Percentiles rank a stretch among this genome's conserved stretches.
These are phyloP conservation scores for Lentinula lateritia DNA, from an alignment of 768 basidiomycete species.

Conservation along the genomic window DNA sequence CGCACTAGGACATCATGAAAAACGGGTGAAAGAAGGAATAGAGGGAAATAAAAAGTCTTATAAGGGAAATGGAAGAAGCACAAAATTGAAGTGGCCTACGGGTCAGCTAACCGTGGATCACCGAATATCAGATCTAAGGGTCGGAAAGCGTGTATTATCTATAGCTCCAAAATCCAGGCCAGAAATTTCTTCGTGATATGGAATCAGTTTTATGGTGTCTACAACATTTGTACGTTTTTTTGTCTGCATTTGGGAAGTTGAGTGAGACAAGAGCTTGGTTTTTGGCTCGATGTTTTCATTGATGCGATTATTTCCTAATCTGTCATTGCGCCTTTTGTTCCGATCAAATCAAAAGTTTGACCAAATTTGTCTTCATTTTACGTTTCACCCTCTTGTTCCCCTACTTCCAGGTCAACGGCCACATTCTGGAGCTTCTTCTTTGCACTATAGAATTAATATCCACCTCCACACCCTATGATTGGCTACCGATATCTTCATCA, in stretches of 20 bases:
- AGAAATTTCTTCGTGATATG: not conserved
- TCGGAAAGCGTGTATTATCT: slow-evolving; percentile 38
- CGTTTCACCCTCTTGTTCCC: not conserved
- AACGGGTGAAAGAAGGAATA: slow-evolving; percentile 30
- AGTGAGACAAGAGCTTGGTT: slow-evolving; percentile 32
- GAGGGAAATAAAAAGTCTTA: slow-evolving; percentile 32
- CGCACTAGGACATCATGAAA: slow-evolving; percentile 54
- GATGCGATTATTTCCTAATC: not conserved
- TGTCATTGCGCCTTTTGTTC: slow-evolving; percentile 6
- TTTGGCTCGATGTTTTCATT: slow-evolving; percentile 17
- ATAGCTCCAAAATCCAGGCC: slow-evolving; percentile 16
- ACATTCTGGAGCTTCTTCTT: slow-evolving; percentile 3
- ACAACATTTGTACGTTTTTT: not conserved
- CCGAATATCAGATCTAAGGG: slow-evolving; percentile 71
- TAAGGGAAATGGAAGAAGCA: slow-evolving; percentile 13
- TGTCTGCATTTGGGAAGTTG: not conserved
- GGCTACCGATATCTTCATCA: slow-evolving; percentile 20
- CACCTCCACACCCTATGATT: slow-evolving; percentile 20
- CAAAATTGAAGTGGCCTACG: slow-evolving; percentile 29
- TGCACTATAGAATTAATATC: slow-evolving; percentile 17
- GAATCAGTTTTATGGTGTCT: not conserved
- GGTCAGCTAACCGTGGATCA: slow-evolving; percentile 44
- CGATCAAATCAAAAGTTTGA: slow-evolving; percentile 1
- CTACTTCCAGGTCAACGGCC: not conserved
- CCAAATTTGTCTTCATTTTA: not conserved